phyloP scores from a whole-genome alignment of 2,329 filamentous ascomycete species.

The Tolypocladium endophyticum region DNA sequence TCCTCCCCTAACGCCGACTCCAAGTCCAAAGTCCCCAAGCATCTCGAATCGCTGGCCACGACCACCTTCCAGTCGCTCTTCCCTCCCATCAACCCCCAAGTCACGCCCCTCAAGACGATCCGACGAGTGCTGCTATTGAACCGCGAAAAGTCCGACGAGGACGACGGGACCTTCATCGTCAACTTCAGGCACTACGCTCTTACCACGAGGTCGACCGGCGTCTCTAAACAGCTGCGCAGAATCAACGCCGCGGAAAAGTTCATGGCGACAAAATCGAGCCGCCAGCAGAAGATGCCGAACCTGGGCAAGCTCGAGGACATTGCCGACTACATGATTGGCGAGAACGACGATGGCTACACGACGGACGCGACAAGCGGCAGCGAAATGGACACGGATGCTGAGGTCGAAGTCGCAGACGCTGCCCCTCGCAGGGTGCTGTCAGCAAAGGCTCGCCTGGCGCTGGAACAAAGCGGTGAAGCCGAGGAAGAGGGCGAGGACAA shows the following conservation, averaged over 20 bases:
- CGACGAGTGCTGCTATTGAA: slow-evolving; percentile 84
- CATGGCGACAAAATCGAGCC: slow-evolving; percentile 46
- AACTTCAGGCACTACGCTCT: slow-evolving; percentile 94
- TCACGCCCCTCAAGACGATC: slow-evolving; percentile 84
- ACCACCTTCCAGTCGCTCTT: slow-evolving; percentile 95
- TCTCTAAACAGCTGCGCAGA: slow-evolving; percentile 74
- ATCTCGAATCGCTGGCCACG: slow-evolving; percentile 85
- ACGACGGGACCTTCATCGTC: slow-evolving; percentile 65
- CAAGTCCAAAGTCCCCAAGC: slow-evolving; percentile 70
- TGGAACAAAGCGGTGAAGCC: slow-evolving; percentile 27
- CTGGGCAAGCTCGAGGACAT: slow-evolving; percentile 86
- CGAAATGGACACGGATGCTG: slow-evolving; percentile 86
- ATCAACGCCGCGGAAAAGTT: slow-evolving; percentile 80
- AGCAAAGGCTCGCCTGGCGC: slow-evolving; percentile 35
- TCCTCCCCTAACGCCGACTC: slow-evolving; percentile 50
- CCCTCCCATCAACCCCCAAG: slow-evolving; percentile 87
- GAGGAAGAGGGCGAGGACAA: slow-evolving; percentile 38
- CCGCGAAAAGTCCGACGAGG: slow-evolving; percentile 52
- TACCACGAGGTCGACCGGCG: slow-evolving; percentile 73
- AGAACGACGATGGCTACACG: slow-evolving; percentile 67
- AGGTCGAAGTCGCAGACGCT: slow-evolving; percentile 73
- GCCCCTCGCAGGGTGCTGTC: slow-evolving; percentile 52
- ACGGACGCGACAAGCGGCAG: slow-evolving; percentile 79
- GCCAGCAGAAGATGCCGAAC: slow-evolving; percentile 69
- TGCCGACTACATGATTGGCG: slow-evolving; percentile 86